A percentile compares a stretch with the other conserved stretches of the same genome.
Evolutionary conservation across 2,329 filamentous ascomycete species (phyloP).

Genomic region (Thelonectria rubi): DNA sequence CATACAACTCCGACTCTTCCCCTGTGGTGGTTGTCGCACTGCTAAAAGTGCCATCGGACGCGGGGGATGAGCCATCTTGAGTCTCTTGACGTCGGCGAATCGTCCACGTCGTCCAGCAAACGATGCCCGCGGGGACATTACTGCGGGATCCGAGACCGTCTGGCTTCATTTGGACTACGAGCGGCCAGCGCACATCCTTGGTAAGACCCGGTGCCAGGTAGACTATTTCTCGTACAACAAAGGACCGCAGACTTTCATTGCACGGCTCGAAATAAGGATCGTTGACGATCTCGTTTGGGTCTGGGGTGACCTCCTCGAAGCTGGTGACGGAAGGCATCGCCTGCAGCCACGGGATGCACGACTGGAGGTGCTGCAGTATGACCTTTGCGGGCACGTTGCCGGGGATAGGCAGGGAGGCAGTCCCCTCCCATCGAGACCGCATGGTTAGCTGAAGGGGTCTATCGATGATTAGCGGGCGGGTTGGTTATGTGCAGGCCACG

Average conservation of each 20-base stretch:
- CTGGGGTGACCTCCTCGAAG: slow-evolving; percentile 46
- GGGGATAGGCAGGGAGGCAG: slow-evolving; percentile 50
- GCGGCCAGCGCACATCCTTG: neutral
- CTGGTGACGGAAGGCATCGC: slow-evolving; percentile 48
- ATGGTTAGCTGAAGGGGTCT: neutral
- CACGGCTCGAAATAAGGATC: slow-evolving; percentile 10
- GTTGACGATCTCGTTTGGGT: slow-evolving; percentile 32
- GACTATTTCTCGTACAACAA: neutral
- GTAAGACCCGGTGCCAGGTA: slow-evolving; percentile 3
- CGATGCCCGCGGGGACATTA: neutral
- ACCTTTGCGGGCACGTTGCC: slow-evolving; percentile 44
- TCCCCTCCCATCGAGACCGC: slow-evolving; percentile 1
- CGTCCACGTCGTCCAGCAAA: slow-evolving; percentile 7
- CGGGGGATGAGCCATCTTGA: neutral
- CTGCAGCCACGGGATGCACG: slow-evolving; percentile 50
- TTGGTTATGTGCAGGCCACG: neutral
- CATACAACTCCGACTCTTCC: neutral
- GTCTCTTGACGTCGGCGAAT: neutral
- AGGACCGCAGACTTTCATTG: neutral
- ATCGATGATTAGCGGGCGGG: neutral
- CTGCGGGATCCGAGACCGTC: neutral
- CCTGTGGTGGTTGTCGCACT: neutral
- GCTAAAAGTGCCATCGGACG: neutral
- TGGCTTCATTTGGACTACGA: neutral
- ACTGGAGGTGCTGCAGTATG: slow-evolving; percentile 50